Percentiles rank a stretch among this genome's conserved stretches.
Conservation (phyloP, 257 asterid genomes). For the Verbascum thapsus region DNA sequence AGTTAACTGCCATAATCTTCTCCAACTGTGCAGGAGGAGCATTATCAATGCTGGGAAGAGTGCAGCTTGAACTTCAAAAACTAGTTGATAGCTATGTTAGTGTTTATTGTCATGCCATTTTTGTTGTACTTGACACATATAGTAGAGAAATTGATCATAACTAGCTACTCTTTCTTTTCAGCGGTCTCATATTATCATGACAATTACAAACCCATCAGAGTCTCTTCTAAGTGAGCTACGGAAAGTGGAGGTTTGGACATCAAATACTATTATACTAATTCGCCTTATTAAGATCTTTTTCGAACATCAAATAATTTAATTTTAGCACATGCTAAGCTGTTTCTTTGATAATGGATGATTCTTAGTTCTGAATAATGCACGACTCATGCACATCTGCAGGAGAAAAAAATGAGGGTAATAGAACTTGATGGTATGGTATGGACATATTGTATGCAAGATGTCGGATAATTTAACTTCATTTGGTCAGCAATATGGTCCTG, state of each 20-base stretch:
- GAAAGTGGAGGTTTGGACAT: slow-evolving; percentile 83
- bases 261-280: slow-evolving; percentile 12
- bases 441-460: slow-evolving; percentile 2
- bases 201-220: slow-evolving; percentile 93
- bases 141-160: slow-evolving; percentile 34
- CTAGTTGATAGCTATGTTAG: slow-evolving; percentile 82
- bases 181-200: slow-evolving; percentile 80
- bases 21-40: slow-evolving; percentile 63
- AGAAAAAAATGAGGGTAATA: slow-evolving; percentile 1
- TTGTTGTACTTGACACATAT: slow-evolving; percentile 9
- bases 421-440: not conserved
- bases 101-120: slow-evolving; percentile 31
- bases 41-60: slow-evolving; percentile 68
- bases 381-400: not conserved
- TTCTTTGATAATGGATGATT: slow-evolving; percentile 12
- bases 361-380: slow-evolving; percentile 18
- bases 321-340: slow-evolving; percentile 15
- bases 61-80: slow-evolving; percentile 90
- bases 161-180: slow-evolving; percentile 46
- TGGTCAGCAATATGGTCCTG: slow-evolving; percentile 15
- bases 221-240: slow-evolving; percentile 93
- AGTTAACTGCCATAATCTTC: slow-evolving; percentile 17
- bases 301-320: not conserved
- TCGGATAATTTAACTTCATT: not conserved
- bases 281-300: slow-evolving; percentile 10